Evolutionary conservation across 2,329 filamentous ascomycete genomes (phyloP).

Genomic region (Talaromyces islandicus): DNA sequence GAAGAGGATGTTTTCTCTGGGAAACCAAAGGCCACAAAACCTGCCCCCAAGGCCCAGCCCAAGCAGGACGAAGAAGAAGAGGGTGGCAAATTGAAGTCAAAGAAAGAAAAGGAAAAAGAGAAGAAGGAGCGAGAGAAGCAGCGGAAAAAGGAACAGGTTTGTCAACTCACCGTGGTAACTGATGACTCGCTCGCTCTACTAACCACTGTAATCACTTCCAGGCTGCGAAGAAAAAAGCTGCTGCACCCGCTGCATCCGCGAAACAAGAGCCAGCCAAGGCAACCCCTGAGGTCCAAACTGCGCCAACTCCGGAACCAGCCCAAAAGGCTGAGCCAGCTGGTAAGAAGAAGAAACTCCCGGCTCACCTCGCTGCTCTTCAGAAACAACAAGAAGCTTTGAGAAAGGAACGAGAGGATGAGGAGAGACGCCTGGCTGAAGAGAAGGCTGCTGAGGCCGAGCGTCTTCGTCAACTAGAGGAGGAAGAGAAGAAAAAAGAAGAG

Average conservation of each 20-base stretch:
- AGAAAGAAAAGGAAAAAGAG: conserved; percentile 96
- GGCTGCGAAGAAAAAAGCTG: conserved; percentile 79
- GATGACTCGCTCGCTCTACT: background rate
- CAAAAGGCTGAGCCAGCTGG: conserved; percentile 55
- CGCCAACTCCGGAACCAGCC: conserved; percentile 67
- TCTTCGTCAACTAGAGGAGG: conserved; percentile 34
- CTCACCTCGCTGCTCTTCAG: conserved; percentile 44
- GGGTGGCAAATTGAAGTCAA: conserved; percentile 72
- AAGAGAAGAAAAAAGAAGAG: conserved; percentile 42
- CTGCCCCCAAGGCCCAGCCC: conserved; percentile 33
- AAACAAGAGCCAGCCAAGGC: conserved; percentile 53
- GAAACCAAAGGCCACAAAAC: conserved; percentile 55
- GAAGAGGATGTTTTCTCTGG: conserved; percentile 80
- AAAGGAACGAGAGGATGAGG: conserved; percentile 42
- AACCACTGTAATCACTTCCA: conserved; percentile 24
- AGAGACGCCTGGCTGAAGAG: conserved; percentile 34
- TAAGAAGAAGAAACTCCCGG: conserved; percentile 85
- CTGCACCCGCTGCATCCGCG: conserved; percentile 36
- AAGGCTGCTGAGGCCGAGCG: conserved; percentile 34
- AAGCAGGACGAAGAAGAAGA: conserved; percentile 43
- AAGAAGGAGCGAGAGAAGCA: conserved; percentile 99
- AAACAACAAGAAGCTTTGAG: conserved; percentile 43
- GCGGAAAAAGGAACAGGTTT: conserved; percentile 93
- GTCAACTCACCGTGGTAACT: conserved; percentile 16
- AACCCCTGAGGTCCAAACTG: conserved; percentile 59